Base-by-base conservation (phyloP, 1,284 basidiomycete species). In the Pholiota adiposa region DNA sequence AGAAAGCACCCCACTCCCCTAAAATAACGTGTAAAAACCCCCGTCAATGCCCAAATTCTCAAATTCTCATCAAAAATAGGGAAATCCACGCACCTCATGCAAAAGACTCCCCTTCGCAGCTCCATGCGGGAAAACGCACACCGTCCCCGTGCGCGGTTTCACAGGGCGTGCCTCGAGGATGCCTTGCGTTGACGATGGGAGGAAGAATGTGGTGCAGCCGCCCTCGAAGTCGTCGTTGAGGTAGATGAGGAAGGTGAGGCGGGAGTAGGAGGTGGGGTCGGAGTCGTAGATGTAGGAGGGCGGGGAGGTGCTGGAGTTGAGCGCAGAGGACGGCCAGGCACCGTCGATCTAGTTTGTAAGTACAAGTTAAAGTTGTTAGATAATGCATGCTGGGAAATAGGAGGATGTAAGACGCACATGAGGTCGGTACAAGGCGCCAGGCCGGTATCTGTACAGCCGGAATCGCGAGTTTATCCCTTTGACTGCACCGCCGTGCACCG, bases 201-300 rank as follows among this genome's bases (percentile, higher is more conserved):
- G 69, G 72, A 84, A 84, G 71, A 83, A 84, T 2, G 83, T 84
- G 3, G 83, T 85, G 61, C 77, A 77, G 18, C 83, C 83, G n/a
- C 73, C 71, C 3, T 75, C 72, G 53, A 78, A 78, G 54, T 68
- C 69, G 61, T 78, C 76, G 36, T 84, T 84, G 61, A 85, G 78
- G 68, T 85, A 85, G 56, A 85, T 80, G 18, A 85, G 76, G 58
- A 84, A 73, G 4, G 83, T 84, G 56, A 82, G 77, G 3, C 82
- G 75, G 1, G 81, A 83, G 65, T 75, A 75, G 8, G 75, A 69
- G 4, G 68, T 62, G 0, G 75, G 73, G 50, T 79, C 78, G 48
- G 75, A 80, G 72, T 85, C 83, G 73, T 85, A 83, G 49, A 83
- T 62, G 68, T 85, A 85, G 3, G 69, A 65, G 18, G 73, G 69